Conservation (phyloP, 768 basidiomycete genomes). For the Phylloporus sp. region DNA sequence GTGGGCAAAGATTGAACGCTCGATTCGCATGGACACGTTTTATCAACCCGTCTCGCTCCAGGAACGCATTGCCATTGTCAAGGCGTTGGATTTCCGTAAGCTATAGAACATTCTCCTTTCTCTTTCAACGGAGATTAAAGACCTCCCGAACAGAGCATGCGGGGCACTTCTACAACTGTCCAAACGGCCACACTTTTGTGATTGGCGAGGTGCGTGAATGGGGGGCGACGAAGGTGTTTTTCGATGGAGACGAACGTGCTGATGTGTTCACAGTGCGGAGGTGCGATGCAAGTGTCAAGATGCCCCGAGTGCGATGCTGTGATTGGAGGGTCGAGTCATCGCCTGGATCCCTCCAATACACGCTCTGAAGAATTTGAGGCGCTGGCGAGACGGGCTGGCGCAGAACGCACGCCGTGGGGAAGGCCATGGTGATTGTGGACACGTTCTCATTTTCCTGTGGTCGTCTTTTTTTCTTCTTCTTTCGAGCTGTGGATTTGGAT, state of each 20-base stretch:
- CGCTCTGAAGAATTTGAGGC: conserved; percentile 44
- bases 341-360: conserved; percentile 39
- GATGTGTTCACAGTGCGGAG: conserved; percentile 46
- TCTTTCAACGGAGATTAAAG: background rate
- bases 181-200: conserved; percentile 58
- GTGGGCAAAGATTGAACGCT: conserved; percentile 40
- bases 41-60: conserved; percentile 50
- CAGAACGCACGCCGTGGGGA: conserved; percentile 27
- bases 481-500: too few species aligned
- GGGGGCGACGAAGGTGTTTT: background rate
- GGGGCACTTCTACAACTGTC: conserved; percentile 48
- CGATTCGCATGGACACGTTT: conserved; percentile 40
- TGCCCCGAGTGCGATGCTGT: conserved; percentile 56
- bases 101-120: too few species aligned
- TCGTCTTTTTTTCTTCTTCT: too few species aligned
- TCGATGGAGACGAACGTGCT: background rate
- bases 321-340: conserved; percentile 48
- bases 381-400: conserved; percentile 34
- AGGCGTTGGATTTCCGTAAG: conserved; percentile 47
- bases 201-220: conserved; percentile 46
- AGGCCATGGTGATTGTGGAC: conserved; percentile 10
- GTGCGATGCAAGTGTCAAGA: conserved; percentile 40
- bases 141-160: conserved; percentile 28
- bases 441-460: background rate
- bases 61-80: conserved; percentile 48